Evolutionary conservation across 805 yeast species (phyloP).

Genomic region (Myxozyma vanderwaltii): DNA sequence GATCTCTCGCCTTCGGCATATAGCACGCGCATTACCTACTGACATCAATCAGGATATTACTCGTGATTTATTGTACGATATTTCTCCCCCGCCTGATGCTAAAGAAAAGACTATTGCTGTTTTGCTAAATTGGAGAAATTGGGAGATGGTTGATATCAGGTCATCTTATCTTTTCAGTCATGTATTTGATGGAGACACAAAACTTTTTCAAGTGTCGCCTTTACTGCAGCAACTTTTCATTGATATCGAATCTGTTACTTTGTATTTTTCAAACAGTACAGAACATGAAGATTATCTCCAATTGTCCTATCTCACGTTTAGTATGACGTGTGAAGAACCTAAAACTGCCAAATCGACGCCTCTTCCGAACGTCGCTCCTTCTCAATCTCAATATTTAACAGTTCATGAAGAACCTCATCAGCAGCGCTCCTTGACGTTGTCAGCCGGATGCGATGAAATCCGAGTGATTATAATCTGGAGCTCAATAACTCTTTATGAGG

Average conservation of each 20-base stretch:
- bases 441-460: constrained; percentile 24
- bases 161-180: constrained; percentile 56
- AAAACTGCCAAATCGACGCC: background rate
- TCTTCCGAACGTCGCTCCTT: background rate
- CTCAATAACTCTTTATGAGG: constrained; percentile 12
- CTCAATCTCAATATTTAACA: background rate
- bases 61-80: constrained; percentile 44
- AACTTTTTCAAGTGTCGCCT: constrained; percentile 16
- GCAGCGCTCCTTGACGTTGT: background rate
- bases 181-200: constrained; percentile 48
- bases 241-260: constrained; percentile 42
- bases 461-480: constrained; percentile 19
- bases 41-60: constrained; percentile 42
- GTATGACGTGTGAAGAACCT: constrained; percentile 11
- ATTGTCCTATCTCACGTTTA: constrained; percentile 40
- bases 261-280: constrained; percentile 39
- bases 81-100: constrained; percentile 51
- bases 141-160: constrained; percentile 79
- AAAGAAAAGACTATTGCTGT: constrained; percentile 56
- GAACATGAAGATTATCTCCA: constrained; percentile 43
- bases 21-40: constrained; percentile 59
- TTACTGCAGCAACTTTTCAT: constrained; percentile 35
- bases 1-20: constrained; percentile 74
- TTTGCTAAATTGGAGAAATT: constrained; percentile 81
- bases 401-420: background rate